phyloP scores from a whole-genome alignment of 805 yeast genomes.

The Wickerhamiella bombiphila region DNA sequence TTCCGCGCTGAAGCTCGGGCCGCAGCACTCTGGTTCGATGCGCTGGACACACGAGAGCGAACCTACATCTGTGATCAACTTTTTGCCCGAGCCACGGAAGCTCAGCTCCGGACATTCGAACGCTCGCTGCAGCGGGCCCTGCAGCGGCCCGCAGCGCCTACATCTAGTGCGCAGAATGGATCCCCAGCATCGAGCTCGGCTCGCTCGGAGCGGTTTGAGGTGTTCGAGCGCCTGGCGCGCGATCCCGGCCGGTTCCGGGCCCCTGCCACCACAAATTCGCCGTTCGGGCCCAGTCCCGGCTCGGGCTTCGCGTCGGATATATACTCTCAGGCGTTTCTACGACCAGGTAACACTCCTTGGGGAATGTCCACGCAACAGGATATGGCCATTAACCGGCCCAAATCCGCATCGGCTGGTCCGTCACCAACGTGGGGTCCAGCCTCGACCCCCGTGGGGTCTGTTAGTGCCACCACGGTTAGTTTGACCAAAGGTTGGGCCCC shows the following conservation, averaged over 20 bases:
- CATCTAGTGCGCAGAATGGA: no score
- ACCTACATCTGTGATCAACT: constrained; percentile 26
- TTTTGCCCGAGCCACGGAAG: constrained; percentile 19
- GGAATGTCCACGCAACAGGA: no score
- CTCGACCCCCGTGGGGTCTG: constrained; percentile 2
- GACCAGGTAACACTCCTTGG: no score
- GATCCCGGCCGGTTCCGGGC: not conserved
- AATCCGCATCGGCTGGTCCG: constrained; percentile 15
- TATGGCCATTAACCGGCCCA: constrained; percentile 21
- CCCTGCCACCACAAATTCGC: constrained; percentile 5
- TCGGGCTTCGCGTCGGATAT: constrained; percentile 8
- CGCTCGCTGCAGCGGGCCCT: constrained; percentile 1
- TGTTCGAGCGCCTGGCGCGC: not conserved
- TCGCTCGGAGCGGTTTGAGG: constrained; percentile 1
- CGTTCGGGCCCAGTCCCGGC: constrained; percentile 4
- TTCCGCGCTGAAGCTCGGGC: constrained; percentile 21
- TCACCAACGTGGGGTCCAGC: constrained; percentile 1
- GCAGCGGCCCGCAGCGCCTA: not conserved
- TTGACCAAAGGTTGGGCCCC: constrained; percentile 1
- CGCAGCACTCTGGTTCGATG: constrained; percentile 29
- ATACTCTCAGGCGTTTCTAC: constrained; percentile 17
- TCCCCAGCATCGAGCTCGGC: not conserved
- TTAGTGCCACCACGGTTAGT: not conserved
- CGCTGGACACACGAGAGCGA: constrained; percentile 26
- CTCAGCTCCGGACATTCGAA: constrained; percentile 8